phyloP scores from a whole-genome alignment of 1,284 basidiomycete species.

The Microbotryum saponariae region DNA sequence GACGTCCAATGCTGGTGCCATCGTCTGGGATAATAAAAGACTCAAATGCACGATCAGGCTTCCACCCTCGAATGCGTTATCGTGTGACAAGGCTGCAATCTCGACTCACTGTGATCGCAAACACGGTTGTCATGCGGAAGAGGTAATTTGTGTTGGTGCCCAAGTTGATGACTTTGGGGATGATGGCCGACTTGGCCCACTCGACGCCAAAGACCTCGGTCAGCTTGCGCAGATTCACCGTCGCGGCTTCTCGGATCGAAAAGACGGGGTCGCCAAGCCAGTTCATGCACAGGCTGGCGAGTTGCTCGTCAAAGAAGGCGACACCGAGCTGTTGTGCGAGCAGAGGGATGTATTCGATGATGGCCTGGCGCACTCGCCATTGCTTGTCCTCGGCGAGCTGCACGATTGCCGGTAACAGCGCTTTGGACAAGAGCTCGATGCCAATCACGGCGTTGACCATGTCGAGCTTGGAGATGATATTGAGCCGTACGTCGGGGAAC shows the following conservation, averaged over 20 bases:
- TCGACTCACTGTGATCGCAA: slow-evolving; percentile 81
- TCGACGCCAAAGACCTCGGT: slow-evolving; percentile 99
- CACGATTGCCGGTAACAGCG: slow-evolving; percentile 93
- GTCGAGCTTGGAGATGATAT: slow-evolving; percentile 98
- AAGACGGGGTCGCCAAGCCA: slow-evolving; percentile 99
- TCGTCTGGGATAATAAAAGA: slow-evolving; percentile 55
- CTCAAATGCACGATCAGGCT: neutral
- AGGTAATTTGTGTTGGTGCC: slow-evolving; percentile 95
- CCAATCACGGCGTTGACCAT: slow-evolving; percentile 95
- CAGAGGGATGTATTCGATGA: slow-evolving; percentile 97
- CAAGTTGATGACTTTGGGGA: slow-evolving; percentile 97
- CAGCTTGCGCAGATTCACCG: slow-evolving; percentile 91
- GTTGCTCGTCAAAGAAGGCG: slow-evolving; percentile 95
- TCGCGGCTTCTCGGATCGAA: slow-evolving; percentile 95
- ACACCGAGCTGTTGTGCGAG: slow-evolving; percentile 95
- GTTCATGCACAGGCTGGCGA: slow-evolving; percentile 95
- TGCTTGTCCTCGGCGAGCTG: slow-evolving; percentile 99
- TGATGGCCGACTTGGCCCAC: slow-evolving; percentile 89
- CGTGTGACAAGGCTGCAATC: neutral
- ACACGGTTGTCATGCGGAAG: slow-evolving; percentile 97
- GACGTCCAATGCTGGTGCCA: slow-evolving; percentile 82
- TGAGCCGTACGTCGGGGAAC: slow-evolving; percentile 94
- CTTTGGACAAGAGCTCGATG: slow-evolving; percentile 90
- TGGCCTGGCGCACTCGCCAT: slow-evolving; percentile 98
- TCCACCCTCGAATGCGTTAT: neutral